Evolutionary conservation across 441 rosid genomes (phyloP), one percentile per base, ranked within the genome.

Genomic region (Adansonia rubrostipa): DNA sequence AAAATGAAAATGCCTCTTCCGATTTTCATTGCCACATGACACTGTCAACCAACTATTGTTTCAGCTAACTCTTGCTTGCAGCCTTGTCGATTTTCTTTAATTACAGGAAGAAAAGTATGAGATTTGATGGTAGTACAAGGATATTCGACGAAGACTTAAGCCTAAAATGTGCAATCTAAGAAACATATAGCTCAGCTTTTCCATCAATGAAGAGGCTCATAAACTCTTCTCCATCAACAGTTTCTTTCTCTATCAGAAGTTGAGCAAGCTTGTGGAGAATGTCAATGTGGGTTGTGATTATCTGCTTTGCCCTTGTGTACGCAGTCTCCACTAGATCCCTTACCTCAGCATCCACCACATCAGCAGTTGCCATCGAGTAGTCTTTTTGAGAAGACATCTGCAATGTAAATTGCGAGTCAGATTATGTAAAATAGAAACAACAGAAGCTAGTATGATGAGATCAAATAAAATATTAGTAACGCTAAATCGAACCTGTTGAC

Each of bases 341-440:
- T 28, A 95, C 98, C 81, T 95, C 98, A 0, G 94, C 85, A 80
- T 95, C 98, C 71, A 95, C 98, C 65, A 94, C 84, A 76, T 95
- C 98, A 0, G 98, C 97, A 7, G 98, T 95, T 22, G 97, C 99
- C 99, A 95, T 95, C 6, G 99, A 95, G 87, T 95, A 95, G 81
- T 95, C 99, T 82, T 95, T 95, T 86, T 95, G 99, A 17, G 95
- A 86, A 48, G 97, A 92, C 98, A 93, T 93, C 98, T 95, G 82
- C 85, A 73, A 70, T 62, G 3, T 4, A 3, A 73, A 73, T 78
- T 28, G 67, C 24, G 42, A 19, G 10, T 78, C 54, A 74, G 47
- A 72, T 64, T 44, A 77, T 73, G 50, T 63, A 73, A 54, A 45
- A 65, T 1, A 42, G 56, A 40, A 50, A 33, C 24, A 45, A 20